Base-by-base conservation (phyloP, 768 basidiomycete genomes). In the Podaxis sp. region DNA sequence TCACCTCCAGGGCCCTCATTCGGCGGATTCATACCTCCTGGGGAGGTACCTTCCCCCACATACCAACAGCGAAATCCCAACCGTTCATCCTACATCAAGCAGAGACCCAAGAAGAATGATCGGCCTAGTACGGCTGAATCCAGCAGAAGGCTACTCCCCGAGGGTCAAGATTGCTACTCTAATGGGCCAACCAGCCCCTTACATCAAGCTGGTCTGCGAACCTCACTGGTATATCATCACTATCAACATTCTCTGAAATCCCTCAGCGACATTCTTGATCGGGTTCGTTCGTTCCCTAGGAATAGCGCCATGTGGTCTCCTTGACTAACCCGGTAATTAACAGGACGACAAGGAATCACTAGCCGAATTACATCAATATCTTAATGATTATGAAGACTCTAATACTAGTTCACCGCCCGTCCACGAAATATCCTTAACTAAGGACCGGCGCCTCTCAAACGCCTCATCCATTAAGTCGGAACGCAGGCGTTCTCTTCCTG, bases 241-340 rank as follows among this genome's bases (percentile, higher is more conserved):
- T 93, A 91, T 68, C 87, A 91, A 62, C 85, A 90, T 65, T 94
- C 92, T 28, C 74, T 94, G 66, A 88, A 88, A 65, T 93, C 92
- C n/a, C 76, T 94, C 61, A 78, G 83, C 62, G 90, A 91, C 69
- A 92, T 94, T 64, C 78, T 94, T 38, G 90, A 93, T 70, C 78
- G 88, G 67, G 91, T 93, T 72, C 60, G 87, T 79, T 36, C 58
- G n/a, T 56, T 33, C 8, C 53, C 11, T 24, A 22, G 12, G 38
- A 48, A 48, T 52, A n/a, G 49, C 52, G 24, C 40, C 15, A 61
- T 24, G 57, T 50, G 26, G 28, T 37, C 62, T 36, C 33, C 65
- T 60, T 50, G 52, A 40, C 53, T 53, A n/a, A 63, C 49, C 49
- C 64, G 44, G 65, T 62, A n/a, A 65, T 41, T 49, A 51, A 46